A percentile compares a stretch with the other conserved stretches of the same genome.
Conservation (phyloP, 208 protist genomes). For the Crithidia bombi region DNA sequence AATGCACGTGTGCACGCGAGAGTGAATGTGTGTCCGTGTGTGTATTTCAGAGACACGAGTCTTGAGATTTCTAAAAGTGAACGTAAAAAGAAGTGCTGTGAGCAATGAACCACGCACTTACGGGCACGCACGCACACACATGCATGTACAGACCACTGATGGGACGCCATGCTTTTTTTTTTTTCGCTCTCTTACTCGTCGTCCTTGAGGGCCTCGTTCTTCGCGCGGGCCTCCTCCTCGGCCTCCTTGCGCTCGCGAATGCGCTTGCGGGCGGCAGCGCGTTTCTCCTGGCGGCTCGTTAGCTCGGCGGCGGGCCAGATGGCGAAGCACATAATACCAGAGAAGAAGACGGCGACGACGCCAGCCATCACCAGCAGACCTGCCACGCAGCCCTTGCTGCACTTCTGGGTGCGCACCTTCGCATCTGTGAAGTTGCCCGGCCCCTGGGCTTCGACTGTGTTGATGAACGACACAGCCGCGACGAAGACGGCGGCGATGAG, state of each 20-base stretch:
- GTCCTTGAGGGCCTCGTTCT: conserved; percentile 36
- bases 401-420: conserved; percentile 39
- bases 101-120: too few species aligned
- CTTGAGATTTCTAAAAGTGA: too few species aligned
- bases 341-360: conserved; percentile 34
- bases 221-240: conserved; percentile 40
- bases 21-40: too few species aligned
- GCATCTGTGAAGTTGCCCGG: conserved; percentile 17
- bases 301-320: conserved; percentile 53
- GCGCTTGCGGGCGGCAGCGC: conserved; percentile 49
- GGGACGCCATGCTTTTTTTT: not conserved
- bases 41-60: too few species aligned
- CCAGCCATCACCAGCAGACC: conserved; percentile 55
- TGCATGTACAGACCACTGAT: not conserved
- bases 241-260: conserved; percentile 45
- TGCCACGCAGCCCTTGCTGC: conserved; percentile 55
- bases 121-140: conserved; percentile 10
- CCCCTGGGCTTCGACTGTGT: not conserved
- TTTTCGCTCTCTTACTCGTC: conserved; percentile 18
- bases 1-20: too few species aligned
- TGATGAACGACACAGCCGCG: conserved; percentile 17
- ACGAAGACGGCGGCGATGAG: conserved; percentile 16
- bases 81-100: too few species aligned
- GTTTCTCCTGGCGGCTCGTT: conserved; percentile 45
- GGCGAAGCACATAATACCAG: conserved; percentile 49